These are phyloP conservation scores for Aspergillus sp. DNA, from an alignment of 2,329 filamentous ascomycete species.

Conservation along the genomic window DNA sequence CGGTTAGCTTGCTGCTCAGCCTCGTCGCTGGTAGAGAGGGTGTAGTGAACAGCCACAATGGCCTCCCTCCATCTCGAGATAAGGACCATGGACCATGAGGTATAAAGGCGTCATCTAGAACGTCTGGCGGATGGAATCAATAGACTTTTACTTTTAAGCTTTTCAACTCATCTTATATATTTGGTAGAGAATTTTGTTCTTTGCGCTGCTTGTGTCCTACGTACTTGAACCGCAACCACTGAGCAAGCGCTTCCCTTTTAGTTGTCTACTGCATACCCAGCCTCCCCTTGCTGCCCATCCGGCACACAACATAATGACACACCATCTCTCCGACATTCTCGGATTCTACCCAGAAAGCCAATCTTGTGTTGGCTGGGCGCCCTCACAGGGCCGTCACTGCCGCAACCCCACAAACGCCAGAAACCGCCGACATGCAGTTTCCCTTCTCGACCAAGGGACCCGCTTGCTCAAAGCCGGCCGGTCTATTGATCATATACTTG, in stretches of 20 bases:
- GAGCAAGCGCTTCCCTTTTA: neutral
- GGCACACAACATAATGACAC: too few species aligned
- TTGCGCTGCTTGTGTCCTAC: neutral
- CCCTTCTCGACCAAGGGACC: slow-evolving; percentile 20
- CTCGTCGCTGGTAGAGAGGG: neutral
- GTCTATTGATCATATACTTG: slow-evolving; percentile 17
- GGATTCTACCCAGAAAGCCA: slow-evolving; percentile 21
- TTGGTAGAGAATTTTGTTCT: neutral
- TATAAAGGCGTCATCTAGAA: neutral
- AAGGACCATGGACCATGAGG: neutral
- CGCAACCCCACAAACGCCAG: slow-evolving; percentile 12
- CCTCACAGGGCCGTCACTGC: slow-evolving; percentile 20
- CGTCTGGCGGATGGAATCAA: neutral
- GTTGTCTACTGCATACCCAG: neutral
- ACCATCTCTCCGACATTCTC: slow-evolving; percentile 21
- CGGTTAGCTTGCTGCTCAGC: neutral
- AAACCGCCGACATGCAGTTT: slow-evolving; percentile 14
- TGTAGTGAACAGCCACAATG: neutral
- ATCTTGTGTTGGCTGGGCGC: slow-evolving; percentile 21
- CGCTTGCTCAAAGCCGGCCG: slow-evolving; percentile 13
- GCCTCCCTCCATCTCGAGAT: neutral
- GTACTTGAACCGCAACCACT: too few species aligned
- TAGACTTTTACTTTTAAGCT: neutral
- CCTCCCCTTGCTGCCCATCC: too few species aligned
- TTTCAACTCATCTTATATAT: neutral